A percentile compares a stretch with the other conserved stretches of the same genome.
These are phyloP conservation scores for Penicillium rolfsii DNA, from an alignment of 2,329 filamentous ascomycete species.

Conservation along the genomic window DNA sequence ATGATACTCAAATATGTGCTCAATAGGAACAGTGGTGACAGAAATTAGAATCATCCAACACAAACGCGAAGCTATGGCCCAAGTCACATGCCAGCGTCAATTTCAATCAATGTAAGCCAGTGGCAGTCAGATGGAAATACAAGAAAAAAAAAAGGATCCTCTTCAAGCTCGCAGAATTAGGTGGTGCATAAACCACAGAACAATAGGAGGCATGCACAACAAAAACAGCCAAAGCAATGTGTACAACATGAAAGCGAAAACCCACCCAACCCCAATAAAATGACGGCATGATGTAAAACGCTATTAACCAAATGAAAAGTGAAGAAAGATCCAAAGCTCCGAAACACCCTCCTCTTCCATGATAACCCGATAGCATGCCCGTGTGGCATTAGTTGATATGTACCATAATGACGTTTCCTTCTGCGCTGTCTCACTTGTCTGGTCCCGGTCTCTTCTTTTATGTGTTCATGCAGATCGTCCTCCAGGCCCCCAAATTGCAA, in stretches of 20 bases:
- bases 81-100: conserved; percentile 4
- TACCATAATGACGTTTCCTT: neutral
- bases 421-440: neutral
- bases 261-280: neutral
- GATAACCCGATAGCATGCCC: neutral
- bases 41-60: conserved; percentile 2
- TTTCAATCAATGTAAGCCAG: conserved; percentile 4
- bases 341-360: conserved; percentile 5
- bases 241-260: conserved; percentile 6
- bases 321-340: conserved; percentile 1
- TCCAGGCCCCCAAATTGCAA: neutral
- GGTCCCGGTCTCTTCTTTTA: neutral
- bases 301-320: neutral
- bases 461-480: neutral
- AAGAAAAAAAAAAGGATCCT: neutral
- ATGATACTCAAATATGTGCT: neutral
- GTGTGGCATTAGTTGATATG: conserved; percentile 3
- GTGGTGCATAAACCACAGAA: neutral
- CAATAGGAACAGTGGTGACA: neutral
- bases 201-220: neutral
- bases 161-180: neutral
- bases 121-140: neutral
- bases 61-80: conserved; percentile 30
- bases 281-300: conserved; percentile 6
- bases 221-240: neutral